Percentiles rank a stretch among this genome's conserved stretches.
Conservation (phyloP, 371 early-diverging fungal species). For the Gilbertella persicaria region DNA sequence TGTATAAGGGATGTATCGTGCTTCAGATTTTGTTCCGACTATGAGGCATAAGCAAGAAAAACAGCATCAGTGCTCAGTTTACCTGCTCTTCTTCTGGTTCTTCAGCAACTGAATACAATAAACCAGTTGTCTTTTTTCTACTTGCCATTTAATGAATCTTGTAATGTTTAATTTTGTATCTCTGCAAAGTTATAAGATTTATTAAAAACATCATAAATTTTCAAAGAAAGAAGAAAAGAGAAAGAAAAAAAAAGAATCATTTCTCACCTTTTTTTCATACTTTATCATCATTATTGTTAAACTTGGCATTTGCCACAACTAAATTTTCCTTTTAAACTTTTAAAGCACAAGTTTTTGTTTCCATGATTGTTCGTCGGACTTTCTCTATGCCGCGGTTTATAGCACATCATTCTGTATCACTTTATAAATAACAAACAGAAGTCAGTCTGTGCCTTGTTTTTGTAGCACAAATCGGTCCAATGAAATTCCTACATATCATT, state of each 20-base stretch:
- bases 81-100: too few relatives aligned
- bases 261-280: background rate
- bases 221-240: background rate
- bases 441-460: too few relatives aligned
- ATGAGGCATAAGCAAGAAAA: too few relatives aligned
- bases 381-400: too few relatives aligned
- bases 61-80: too few relatives aligned
- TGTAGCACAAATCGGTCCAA: too few relatives aligned
- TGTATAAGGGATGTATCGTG: background rate
- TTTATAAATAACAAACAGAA: too few relatives aligned
- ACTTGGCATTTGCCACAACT: background rate
- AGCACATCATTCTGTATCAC: too few relatives aligned
- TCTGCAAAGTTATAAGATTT: background rate
- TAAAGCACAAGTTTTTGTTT: slow-evolving; percentile 1
- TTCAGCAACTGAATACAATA: too few relatives aligned
- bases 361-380: background rate
- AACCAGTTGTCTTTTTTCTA: too few relatives aligned
- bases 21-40: background rate
- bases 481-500: too few relatives aligned
- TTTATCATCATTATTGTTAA: background rate
- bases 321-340: slow-evolving; percentile 1
- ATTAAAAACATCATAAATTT: background rate
- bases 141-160: background rate
- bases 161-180: background rate
- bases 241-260: background rate